Evolutionary conservation across 805 yeast species (phyloP).

Genomic region (Starmerella vaccinii): DNA sequence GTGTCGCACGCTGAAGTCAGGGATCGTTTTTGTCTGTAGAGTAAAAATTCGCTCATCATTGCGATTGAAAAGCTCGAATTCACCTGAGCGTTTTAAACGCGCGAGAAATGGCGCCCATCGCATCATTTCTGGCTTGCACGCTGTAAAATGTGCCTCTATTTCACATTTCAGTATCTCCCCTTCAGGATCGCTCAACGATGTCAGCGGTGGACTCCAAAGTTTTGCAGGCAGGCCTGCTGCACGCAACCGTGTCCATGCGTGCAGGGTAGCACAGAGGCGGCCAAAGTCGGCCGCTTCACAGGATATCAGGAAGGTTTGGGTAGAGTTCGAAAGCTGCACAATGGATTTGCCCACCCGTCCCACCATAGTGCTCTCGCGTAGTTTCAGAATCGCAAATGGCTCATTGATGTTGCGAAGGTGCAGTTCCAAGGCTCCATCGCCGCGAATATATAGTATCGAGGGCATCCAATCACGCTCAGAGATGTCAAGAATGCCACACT

Average conservation of each 20-base stretch:
- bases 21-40: constrained; percentile 15
- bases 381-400: constrained; percentile 14
- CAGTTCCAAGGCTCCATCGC: constrained; percentile 12
- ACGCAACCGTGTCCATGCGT: constrained; percentile 21
- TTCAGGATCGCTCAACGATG: constrained; percentile 5
- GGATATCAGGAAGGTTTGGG: constrained; percentile 11
- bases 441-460: constrained; percentile 4
- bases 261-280: constrained; percentile 14
- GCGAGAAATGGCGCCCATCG: constrained; percentile 22
- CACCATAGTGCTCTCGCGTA: constrained; percentile 16
- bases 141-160: constrained; percentile 21
- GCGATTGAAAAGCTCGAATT: constrained; percentile 11
- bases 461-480: constrained; percentile 19
- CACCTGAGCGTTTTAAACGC: constrained; percentile 19
- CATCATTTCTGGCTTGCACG: constrained; percentile 10
- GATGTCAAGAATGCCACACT: constrained; percentile 17
- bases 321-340: constrained; percentile 16
- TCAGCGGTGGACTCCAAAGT: constrained; percentile 21
- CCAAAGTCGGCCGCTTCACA: constrained; percentile 5
- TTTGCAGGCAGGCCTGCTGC: constrained; percentile 21
- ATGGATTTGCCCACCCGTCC: constrained; percentile 21
- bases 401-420: constrained; percentile 3
- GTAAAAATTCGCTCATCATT: constrained; percentile 9
- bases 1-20: constrained; percentile 12
- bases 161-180: constrained; percentile 20